These are phyloP conservation scores for Colletotrichum caudatum DNA, from an alignment of 2,329 filamentous ascomycete genomes.

Conservation along the genomic window DNA sequence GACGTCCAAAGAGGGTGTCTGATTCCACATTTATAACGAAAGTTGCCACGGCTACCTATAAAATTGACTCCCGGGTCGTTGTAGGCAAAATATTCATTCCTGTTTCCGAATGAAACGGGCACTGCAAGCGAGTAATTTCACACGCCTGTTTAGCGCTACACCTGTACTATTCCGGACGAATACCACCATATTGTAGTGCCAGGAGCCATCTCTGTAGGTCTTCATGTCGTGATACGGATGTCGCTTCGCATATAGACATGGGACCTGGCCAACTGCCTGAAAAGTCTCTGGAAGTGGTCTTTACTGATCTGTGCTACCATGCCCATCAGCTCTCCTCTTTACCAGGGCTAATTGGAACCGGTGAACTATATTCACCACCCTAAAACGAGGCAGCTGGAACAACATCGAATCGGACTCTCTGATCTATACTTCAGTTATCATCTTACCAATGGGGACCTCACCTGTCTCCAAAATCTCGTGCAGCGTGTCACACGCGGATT, in stretches of 20 bases:
- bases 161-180: constrained; percentile 56
- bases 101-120: not conserved
- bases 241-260: constrained; percentile 66
- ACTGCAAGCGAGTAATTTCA: not conserved
- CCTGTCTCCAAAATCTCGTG: constrained; percentile 60
- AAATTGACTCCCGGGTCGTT: not conserved
- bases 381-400: constrained; percentile 57
- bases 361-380: constrained; percentile 63
- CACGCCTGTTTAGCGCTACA: constrained; percentile 47
- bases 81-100: not conserved
- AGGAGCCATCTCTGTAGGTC: constrained; percentile 57
- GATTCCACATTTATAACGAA: too few species aligned
- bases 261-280: constrained; percentile 65
- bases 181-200: constrained; percentile 54
- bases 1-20: not conserved
- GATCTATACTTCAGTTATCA: constrained; percentile 62
- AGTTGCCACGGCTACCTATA: not conserved
- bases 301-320: constrained; percentile 53
- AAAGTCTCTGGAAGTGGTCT: constrained; percentile 49
- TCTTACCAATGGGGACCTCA: constrained; percentile 65
- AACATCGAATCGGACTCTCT: constrained; percentile 65
- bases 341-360: constrained; percentile 7
- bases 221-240: constrained; percentile 59
- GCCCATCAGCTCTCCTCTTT: not conserved
- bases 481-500: constrained; percentile 41